A percentile compares a stretch with the other conserved stretches of the same genome.
Evolutionary conservation across 495 filamentous ascomycete genomes (phyloP).

Genomic region (Penicillium longicatenatum): DNA sequence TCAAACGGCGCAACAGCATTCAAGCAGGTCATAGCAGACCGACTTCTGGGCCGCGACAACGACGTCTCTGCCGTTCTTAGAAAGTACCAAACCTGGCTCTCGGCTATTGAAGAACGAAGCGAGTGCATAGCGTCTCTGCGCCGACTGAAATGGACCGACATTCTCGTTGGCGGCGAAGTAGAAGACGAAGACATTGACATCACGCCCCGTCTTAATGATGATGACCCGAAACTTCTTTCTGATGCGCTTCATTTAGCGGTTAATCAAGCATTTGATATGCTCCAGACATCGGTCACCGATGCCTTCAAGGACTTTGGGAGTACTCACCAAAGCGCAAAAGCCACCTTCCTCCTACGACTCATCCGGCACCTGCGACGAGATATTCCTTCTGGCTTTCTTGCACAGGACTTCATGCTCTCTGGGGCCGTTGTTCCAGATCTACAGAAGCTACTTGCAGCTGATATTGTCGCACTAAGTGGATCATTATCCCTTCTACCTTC

Average conservation of each 20-base stretch:
- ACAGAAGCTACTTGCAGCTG: conserved; percentile 54
- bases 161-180: conserved; percentile 74
- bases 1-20: conserved; percentile 57
- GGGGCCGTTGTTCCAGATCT: conserved; percentile 54
- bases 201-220: conserved; percentile 63
- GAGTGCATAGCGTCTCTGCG: conserved; percentile 66
- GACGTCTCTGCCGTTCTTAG: conserved; percentile 59
- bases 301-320: conserved; percentile 46
- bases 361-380: conserved; percentile 73
- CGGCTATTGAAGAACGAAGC: conserved; percentile 60
- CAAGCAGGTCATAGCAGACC: conserved; percentile 52
- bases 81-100: conserved; percentile 68
- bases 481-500: conserved; percentile 17
- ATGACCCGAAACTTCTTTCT: conserved; percentile 69
- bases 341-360: conserved; percentile 72
- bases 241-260: conserved; percentile 61
- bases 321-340: conserved; percentile 52
- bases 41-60: conserved; percentile 65
- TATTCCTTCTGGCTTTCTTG: conserved; percentile 53
- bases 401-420: conserved; percentile 40
- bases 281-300: conserved; percentile 57
- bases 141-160: conserved; percentile 72
- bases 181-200: conserved; percentile 64
- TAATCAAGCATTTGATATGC: conserved; percentile 54
- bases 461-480: conserved; percentile 26